Evolutionary conservation across 208 protist species (phyloP).

Genomic region (Leishmania martiniquensis): DNA sequence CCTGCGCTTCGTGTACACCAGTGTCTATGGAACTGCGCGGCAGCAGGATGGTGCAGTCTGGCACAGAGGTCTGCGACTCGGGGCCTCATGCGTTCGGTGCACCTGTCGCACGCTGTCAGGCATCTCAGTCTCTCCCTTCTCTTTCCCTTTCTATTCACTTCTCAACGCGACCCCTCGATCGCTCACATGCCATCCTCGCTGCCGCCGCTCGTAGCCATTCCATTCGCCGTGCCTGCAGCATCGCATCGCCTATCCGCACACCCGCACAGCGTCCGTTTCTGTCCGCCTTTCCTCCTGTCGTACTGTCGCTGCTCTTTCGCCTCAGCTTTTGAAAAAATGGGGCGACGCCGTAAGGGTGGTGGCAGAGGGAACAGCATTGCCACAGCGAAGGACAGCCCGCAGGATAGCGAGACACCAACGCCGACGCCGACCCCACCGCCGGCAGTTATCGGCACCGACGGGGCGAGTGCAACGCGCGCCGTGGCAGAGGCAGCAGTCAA

Average conservation of each 20-base stretch:
- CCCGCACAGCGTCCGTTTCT: not conserved
- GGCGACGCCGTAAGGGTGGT: not conserved
- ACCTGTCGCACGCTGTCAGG: not conserved
- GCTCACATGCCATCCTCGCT: no score
- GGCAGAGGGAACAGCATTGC: conserved; percentile 1
- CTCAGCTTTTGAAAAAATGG: conserved; percentile 1
- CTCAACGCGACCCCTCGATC: not conserved
- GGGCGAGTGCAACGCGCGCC: not conserved
- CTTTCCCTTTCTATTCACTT: not conserved
- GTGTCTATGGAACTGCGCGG: not conserved
- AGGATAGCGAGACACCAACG: not conserved
- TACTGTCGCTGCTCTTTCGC: not conserved
- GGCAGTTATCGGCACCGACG: not conserved
- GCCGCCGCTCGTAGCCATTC: not conserved
- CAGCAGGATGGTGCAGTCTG: not conserved
- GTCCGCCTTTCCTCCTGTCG: not conserved
- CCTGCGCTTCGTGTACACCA: not conserved
- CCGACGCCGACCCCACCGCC: not conserved
- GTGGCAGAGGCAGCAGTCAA: not conserved
- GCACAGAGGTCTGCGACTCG: not conserved
- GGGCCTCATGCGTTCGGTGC: not conserved
- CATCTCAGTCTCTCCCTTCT: not conserved
- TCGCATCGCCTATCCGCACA: not conserved
- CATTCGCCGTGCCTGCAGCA: not conserved
- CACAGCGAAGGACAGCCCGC: not conserved